Evolutionary conservation across 1,139 yeast species (phyloP).

Genomic region (Nakaseomyces bracarensis): DNA sequence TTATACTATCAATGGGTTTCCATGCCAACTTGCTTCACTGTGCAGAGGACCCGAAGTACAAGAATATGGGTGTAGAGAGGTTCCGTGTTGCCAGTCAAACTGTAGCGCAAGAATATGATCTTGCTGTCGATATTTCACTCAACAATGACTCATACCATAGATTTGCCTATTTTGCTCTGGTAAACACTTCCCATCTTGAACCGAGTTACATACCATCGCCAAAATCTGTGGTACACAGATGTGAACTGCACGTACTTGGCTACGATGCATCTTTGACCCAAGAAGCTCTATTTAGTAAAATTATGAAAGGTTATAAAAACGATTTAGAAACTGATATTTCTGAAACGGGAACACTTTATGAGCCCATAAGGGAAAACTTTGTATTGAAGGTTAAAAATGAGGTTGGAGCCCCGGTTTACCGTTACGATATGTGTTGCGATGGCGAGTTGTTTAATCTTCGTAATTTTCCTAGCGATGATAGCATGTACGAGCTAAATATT

Average conservation of each 20-base stretch:
- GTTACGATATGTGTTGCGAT: constrained; percentile 47
- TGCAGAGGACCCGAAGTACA: constrained; percentile 56
- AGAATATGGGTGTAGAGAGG: constrained; percentile 55
- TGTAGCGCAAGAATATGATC: constrained; percentile 36
- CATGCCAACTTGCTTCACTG: constrained; percentile 81
- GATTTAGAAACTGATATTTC: constrained; percentile 46
- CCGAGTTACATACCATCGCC: constrained; percentile 70
- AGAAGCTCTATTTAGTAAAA: constrained; percentile 43
- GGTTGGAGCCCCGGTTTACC: constrained; percentile 15
- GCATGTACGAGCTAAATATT: constrained; percentile 6
- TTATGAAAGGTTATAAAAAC: constrained; percentile 47
- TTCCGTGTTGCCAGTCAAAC: constrained; percentile 60
- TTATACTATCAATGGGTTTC: constrained; percentile 76
- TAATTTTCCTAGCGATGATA: constrained; percentile 6
- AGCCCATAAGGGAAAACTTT: constrained; percentile 29
- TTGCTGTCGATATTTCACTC: constrained; percentile 22
- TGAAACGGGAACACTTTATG: constrained; percentile 40
- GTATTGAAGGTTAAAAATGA: constrained; percentile 28
- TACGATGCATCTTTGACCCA: constrained; percentile 38
- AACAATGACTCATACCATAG: constrained; percentile 30
- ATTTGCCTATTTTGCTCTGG: constrained; percentile 59
- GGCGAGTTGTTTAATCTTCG: constrained; percentile 34
- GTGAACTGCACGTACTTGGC: constrained; percentile 46
- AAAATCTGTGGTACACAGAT: constrained; percentile 43
- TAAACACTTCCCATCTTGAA: constrained; percentile 60